These are phyloP conservation scores for Tetracladium marchalianum DNA, from an alignment of 495 filamentous ascomycete genomes.

Conservation along the genomic window DNA sequence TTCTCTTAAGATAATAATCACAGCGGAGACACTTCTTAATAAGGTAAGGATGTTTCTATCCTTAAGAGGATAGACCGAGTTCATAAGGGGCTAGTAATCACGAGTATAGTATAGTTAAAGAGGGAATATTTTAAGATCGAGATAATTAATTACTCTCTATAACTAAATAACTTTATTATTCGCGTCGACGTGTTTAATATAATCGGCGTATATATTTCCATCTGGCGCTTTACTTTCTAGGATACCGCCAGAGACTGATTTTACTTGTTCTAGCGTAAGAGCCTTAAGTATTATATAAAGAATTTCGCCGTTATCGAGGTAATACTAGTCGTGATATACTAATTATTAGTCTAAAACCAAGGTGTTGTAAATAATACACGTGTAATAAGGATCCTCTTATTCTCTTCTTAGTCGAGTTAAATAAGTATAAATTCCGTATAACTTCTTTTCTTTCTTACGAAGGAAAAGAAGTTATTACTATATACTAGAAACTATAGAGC, in stretches of 20 bases:
- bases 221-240: slow-evolving; percentile 28
- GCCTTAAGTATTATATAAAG: slow-evolving; percentile 35
- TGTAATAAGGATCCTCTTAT: too few species aligned
- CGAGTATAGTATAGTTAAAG: slow-evolving; percentile 32
- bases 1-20: slow-evolving; percentile 30
- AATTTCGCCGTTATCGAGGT: slow-evolving; percentile 31
- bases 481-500: too few species aligned
- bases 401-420: too few species aligned
- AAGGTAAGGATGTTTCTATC: slow-evolving; percentile 35
- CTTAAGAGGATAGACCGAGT: slow-evolving; percentile 26
- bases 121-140: slow-evolving; percentile 24
- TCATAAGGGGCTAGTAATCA: slow-evolving; percentile 37
- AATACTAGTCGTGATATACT: slow-evolving; percentile 37
- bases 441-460: too few species aligned
- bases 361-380: too few species aligned
- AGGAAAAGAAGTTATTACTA: too few species aligned
- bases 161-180: slow-evolving; percentile 28
- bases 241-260: slow-evolving; percentile 29
- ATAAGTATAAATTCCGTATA: too few species aligned
- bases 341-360: too few species aligned
- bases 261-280: slow-evolving; percentile 25
- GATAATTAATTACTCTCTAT: slow-evolving; percentile 33
- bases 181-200: slow-evolving; percentile 31
- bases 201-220: slow-evolving; percentile 31
- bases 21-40: slow-evolving; percentile 29